Conservation (phyloP, 169 alveolate species). For the Plasmodium vivax region DNA sequence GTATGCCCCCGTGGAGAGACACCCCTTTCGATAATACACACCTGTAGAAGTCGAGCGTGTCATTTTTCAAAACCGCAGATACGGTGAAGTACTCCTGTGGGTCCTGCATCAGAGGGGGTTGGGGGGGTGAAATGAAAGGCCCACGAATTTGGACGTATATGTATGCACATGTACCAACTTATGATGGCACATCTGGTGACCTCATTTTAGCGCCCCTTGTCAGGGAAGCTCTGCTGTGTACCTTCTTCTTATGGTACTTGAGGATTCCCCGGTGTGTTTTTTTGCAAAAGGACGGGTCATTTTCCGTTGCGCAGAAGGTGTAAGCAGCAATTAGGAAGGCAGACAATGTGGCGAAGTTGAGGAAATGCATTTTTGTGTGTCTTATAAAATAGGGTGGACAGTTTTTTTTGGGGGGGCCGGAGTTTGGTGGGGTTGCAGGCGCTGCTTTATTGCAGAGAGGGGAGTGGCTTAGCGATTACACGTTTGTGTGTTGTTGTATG, state of each 20-base stretch:
- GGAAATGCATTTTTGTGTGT: slow-evolving; percentile 30
- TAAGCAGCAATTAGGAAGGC: slow-evolving; percentile 6
- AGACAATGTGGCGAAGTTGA: slow-evolving; percentile 1
- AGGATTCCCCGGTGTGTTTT: slow-evolving; percentile 60
- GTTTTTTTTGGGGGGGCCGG: background rate
- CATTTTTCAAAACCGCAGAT: slow-evolving; percentile 38
- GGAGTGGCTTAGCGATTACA: background rate
- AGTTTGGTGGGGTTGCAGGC: background rate
- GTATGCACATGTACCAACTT: background rate
- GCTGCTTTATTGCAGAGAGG: background rate
- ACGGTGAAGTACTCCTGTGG: slow-evolving; percentile 38
- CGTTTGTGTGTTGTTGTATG: background rate
- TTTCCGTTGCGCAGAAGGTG: slow-evolving; percentile 6
- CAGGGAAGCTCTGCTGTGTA: background rate
- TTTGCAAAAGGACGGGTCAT: slow-evolving; percentile 27
- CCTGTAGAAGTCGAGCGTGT: slow-evolving; percentile 44
- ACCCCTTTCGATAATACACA: background rate
- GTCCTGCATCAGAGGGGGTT: background rate
- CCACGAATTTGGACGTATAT: background rate
- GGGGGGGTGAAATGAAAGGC: background rate
- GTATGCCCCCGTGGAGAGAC: background rate
- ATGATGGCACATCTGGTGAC: background rate
- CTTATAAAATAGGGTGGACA: background rate
- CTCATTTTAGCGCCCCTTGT: background rate
- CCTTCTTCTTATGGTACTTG: slow-evolving; percentile 64